phyloP scores from a whole-genome alignment of 2,329 filamentous ascomycete species.

The Penicillium sp. region DNA sequence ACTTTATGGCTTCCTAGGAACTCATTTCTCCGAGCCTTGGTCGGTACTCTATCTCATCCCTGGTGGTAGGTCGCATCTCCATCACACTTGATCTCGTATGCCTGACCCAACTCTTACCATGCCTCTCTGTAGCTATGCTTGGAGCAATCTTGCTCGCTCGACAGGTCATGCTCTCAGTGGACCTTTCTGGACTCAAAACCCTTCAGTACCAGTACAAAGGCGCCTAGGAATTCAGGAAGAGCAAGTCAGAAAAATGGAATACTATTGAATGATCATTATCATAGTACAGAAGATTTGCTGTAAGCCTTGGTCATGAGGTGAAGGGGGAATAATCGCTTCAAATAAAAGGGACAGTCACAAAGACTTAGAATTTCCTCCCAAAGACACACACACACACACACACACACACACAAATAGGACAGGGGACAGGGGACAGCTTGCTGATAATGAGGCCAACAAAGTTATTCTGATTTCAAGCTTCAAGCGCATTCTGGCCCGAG shows the following conservation, averaged over 20 bases:
- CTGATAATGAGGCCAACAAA: not conserved
- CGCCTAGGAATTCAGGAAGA: slow-evolving; percentile 20
- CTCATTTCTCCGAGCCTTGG: slow-evolving; percentile 16
- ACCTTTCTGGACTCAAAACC: slow-evolving; percentile 37
- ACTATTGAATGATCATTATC: not conserved
- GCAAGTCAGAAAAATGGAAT: not conserved
- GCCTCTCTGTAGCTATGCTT: slow-evolving; percentile 32
- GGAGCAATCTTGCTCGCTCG: slow-evolving; percentile 32
- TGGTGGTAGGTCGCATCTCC: slow-evolving; percentile 31
- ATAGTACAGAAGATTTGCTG: not conserved
- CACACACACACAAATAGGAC: not conserved
- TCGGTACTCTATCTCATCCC: slow-evolving; percentile 39
- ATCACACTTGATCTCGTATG: not conserved
- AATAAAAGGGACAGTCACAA: not conserved
- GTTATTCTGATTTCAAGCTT: not conserved
- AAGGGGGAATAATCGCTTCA: not conserved
- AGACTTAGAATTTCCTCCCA: not conserved
- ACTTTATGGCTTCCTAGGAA: slow-evolving; percentile 22
- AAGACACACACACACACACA: not conserved
- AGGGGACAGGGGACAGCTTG: not conserved
- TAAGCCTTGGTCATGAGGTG: not conserved
- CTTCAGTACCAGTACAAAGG: slow-evolving; percentile 46
- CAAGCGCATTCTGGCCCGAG: not conserved
- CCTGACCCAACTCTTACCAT: not conserved
- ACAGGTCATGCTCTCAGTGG: slow-evolving; percentile 39